phyloP scores from a whole-genome alignment of 768 basidiomycete genomes.

The Gymnopilus dilepis region DNA sequence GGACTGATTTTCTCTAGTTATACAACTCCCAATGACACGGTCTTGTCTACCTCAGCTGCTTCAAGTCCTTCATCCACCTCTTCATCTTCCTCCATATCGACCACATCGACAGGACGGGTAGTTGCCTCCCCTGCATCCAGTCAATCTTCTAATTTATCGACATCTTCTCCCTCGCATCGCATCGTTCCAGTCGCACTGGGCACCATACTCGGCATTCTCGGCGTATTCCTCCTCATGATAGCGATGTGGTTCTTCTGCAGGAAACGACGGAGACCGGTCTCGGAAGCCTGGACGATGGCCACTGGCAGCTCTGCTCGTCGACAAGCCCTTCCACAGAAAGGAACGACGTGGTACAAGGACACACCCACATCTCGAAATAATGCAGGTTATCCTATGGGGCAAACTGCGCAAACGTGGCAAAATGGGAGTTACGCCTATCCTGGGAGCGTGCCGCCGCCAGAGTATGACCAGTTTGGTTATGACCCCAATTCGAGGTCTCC shows the following conservation, averaged over 20 bases:
- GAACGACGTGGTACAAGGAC: not conserved
- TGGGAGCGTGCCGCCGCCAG: constrained; percentile 19
- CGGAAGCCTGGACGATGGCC: constrained; percentile 41
- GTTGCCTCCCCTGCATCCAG: constrained; percentile 26
- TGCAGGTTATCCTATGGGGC: constrained; percentile 9
- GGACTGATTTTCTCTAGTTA: constrained; percentile 13
- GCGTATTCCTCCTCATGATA: constrained; percentile 35
- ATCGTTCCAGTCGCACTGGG: constrained; percentile 39
- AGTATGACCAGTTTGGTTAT: not conserved
- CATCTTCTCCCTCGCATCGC: constrained; percentile 25
- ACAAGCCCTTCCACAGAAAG: not conserved
- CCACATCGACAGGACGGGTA: constrained; percentile 20
- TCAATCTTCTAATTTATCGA: constrained; percentile 9
- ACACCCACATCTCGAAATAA: not conserved
- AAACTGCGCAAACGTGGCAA: constrained; percentile 19
- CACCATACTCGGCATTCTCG: constrained; percentile 38
- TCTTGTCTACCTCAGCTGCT: constrained; percentile 18
- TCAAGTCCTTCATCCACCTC: constrained; percentile 9
- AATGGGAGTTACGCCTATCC: constrained; percentile 24
- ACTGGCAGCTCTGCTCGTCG: not conserved
- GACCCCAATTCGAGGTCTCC: constrained; percentile 13
- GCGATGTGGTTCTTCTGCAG: constrained; percentile 36
- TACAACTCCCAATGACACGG: constrained; percentile 15
- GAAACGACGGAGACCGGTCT: constrained; percentile 32
- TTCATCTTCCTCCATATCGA: constrained; percentile 15